Base-by-base conservation (phyloP, 371 early-diverging fungal genomes). In the Amoeboaphelidium protococcarum region DNA sequence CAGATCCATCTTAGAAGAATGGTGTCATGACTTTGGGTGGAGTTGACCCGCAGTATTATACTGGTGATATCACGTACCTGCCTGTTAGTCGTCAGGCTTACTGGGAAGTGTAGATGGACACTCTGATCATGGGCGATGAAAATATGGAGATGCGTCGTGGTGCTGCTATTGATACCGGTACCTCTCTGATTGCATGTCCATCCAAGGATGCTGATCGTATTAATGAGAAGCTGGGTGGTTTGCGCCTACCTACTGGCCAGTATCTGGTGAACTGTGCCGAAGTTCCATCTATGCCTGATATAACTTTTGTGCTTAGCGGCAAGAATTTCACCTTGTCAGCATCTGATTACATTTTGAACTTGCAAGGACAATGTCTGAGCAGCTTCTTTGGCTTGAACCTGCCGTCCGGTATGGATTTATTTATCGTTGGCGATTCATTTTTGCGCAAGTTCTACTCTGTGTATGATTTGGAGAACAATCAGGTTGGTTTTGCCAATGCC, bases 11-110 rank as follows among this genome's bases (percentile, higher is more conserved):
- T 25, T 56, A 62, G 2, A 55, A 66, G 1, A 55, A 54, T 16
- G 79, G 78, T 1, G 74, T 74, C 50, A 66, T 78, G 40, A 66
- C 72, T 26, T 61, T 80, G 50, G 78, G 80, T 6, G 75, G 72
- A 3, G 66, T 72, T 43, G 74, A 78, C 50, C 45, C 50, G 31
- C 50, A 52, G 23, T 64, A 63, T 21, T 68, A 67, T 58, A 54
- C 52, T 24, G 68, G 72, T 21, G 65, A 71, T 0, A 37, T 78
- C 1, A 44, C 57, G 23, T 69, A 66, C 50, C 56, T 70, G 46
- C 63, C 65, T 13, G 56, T 71, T 25, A 60, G 53, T 23, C 62
- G 52, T 20, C 52, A 64, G n/a, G 45, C 58, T 23, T 67, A 54
- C 41, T 71, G 68, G 63, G 55, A 63, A 40, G 58, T 71, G 25